Percentiles rank a stretch among this genome's conserved stretches.
phyloP scores from a whole-genome alignment of 257 asterid species.

The Agastache rugosa region DNA sequence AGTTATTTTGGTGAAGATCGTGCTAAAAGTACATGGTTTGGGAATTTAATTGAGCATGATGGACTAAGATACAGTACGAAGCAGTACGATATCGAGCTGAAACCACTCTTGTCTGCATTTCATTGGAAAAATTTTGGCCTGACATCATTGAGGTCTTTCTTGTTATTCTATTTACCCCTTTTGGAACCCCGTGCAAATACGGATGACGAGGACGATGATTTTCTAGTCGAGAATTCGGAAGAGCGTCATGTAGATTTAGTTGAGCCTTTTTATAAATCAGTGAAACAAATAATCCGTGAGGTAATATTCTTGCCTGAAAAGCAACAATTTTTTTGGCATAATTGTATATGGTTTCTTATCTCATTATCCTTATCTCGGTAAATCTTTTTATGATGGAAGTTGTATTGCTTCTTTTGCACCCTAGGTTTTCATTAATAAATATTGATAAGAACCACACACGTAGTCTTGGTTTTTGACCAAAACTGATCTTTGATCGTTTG shows the following conservation, averaged over 20 bases:
- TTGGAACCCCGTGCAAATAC: conserved; percentile 67
- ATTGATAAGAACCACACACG: background rate
- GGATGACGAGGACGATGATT: conserved; percentile 82
- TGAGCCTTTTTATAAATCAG: conserved; percentile 87
- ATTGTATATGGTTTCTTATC: background rate
- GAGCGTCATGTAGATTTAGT: conserved; percentile 62
- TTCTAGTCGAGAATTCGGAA: conserved; percentile 58
- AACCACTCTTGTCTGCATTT: conserved; percentile 83
- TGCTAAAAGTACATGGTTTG: conserved; percentile 41
- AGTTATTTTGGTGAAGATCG: conserved; percentile 76
- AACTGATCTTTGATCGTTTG: background rate
- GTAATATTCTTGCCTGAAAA: conserved; percentile 42
- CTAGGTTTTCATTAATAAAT: background rate
- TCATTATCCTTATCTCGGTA: background rate
- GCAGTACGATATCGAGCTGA: conserved; percentile 68
- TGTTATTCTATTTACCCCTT: conserved; percentile 82
- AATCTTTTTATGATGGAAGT: background rate
- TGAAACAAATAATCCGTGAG: conserved; percentile 86
- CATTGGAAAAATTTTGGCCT: conserved; percentile 77
- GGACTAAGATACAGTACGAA: conserved; percentile 52
- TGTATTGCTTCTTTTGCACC: background rate
- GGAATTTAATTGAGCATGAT: conserved; percentile 45
- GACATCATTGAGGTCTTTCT: conserved; percentile 78
- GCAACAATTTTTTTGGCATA: background rate
- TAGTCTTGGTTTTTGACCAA: background rate